These are phyloP conservation scores for Penicillium palitans DNA, from an alignment of 2,329 filamentous ascomycete species.

Conservation along the genomic window DNA sequence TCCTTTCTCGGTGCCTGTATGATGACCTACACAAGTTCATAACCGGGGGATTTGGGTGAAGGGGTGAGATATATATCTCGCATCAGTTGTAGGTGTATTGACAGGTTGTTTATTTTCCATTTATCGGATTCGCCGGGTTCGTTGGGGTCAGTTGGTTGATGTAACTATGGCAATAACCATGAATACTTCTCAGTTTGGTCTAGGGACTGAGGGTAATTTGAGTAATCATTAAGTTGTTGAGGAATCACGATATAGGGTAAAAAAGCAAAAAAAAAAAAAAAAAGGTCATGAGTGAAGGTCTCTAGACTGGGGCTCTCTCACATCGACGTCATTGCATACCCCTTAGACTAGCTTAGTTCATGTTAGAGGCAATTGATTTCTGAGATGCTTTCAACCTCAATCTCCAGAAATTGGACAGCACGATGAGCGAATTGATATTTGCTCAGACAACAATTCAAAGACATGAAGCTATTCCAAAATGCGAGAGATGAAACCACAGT, in stretches of 20 bases:
- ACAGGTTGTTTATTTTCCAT: neutral
- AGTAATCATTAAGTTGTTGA: neutral
- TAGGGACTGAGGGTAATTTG: neutral
- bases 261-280: neutral
- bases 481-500: neutral
- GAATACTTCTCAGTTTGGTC: neutral
- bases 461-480: conserved; percentile 5
- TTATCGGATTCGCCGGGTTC: neutral
- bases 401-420: neutral
- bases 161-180: too few relatives aligned
- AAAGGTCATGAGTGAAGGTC: neutral
- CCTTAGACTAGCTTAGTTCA: neutral
- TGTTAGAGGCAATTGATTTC: neutral
- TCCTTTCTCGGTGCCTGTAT: neutral
- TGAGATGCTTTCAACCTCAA: neutral
- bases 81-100: too few relatives aligned
- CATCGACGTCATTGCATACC: conserved; percentile 2
- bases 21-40: neutral
- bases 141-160: neutral
- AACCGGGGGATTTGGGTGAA: neutral
- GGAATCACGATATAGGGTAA: neutral
- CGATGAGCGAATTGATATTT: neutral
- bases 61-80: neutral
- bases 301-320: neutral
- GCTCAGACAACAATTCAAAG: neutral